phyloP scores from a whole-genome alignment of 768 basidiomycete species.

The Trametes sanguinea region DNA sequence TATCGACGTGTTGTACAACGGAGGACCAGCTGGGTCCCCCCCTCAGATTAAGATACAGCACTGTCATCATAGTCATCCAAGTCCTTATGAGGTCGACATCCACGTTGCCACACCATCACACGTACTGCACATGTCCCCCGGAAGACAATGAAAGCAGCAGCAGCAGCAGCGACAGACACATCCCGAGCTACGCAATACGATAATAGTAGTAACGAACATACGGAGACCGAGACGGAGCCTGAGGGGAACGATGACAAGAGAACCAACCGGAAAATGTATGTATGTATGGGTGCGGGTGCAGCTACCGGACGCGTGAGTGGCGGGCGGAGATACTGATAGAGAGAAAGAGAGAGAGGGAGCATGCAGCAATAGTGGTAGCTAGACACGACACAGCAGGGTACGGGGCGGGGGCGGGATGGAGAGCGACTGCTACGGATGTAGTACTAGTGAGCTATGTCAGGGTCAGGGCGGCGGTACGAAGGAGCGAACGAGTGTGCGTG shows the following conservation, averaged over 20 bases:
- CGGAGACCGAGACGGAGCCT: background rate
- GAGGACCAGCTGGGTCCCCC: no score
- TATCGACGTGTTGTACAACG: no score
- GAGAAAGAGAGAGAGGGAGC: background rate
- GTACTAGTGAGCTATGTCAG: constrained; percentile 4
- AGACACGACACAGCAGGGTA: constrained; percentile 13
- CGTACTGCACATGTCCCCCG: constrained; percentile 1
- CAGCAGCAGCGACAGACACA: constrained; percentile 8
- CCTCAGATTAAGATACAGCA: no score
- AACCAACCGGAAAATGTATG: background rate
- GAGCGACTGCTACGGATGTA: background rate
- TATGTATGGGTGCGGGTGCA: background rate
- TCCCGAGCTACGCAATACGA: constrained; percentile 14
- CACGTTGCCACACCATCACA: constrained; percentile 2
- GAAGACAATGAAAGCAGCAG: no score
- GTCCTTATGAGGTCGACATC: background rate
- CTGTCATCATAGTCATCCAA: background rate
- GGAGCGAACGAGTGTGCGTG: background rate
- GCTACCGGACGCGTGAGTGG: background rate
- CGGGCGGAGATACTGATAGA: background rate
- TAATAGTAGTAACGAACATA: constrained; percentile 1
- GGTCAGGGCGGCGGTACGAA: background rate
- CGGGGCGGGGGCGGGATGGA: background rate
- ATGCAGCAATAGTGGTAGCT: constrained; percentile 13
- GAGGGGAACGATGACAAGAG: background rate